Percentiles rank a stretch among this genome's conserved stretches.
phyloP scores from a whole-genome alignment of 495 filamentous ascomycete genomes.

The Recurvomyces mirabilis region DNA sequence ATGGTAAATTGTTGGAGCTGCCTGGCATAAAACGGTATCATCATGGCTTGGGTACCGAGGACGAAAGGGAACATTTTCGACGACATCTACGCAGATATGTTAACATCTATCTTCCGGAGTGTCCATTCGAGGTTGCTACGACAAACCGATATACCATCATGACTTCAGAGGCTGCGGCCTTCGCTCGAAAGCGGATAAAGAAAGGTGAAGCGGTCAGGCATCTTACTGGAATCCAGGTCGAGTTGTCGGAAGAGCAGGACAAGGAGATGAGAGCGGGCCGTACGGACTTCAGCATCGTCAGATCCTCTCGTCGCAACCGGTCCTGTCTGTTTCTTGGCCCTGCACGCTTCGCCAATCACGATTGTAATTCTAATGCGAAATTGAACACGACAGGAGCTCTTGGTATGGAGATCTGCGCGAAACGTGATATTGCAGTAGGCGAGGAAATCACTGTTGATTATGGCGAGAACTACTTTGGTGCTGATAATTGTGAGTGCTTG shows the following conservation, averaged over 20 bases:
- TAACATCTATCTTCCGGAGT: slow-evolving; percentile 83
- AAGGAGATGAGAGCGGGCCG: slow-evolving; percentile 64
- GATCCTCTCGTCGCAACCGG: slow-evolving; percentile 79
- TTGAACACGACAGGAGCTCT: slow-evolving; percentile 70
- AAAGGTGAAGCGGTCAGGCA: slow-evolving; percentile 83
- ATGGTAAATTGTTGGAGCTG: no score
- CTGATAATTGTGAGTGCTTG: slow-evolving; percentile 88
- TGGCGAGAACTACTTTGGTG: slow-evolving; percentile 91
- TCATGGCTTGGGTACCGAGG: slow-evolving; percentile 51
- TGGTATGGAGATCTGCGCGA: slow-evolving; percentile 77
- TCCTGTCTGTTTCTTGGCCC: slow-evolving; percentile 87
- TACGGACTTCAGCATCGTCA: slow-evolving; percentile 92
- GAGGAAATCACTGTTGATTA: slow-evolving; percentile 96
- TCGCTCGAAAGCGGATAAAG: slow-evolving; percentile 65
- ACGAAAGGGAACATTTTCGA: slow-evolving; percentile 79
- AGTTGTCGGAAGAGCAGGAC: slow-evolving; percentile 84
- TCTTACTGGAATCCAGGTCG: slow-evolving; percentile 75
- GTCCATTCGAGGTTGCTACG: slow-evolving; percentile 83
- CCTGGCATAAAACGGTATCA: no score
- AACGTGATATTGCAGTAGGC: slow-evolving; percentile 67
- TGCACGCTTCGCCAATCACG: slow-evolving; percentile 93
- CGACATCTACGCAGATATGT: slow-evolving; percentile 84
- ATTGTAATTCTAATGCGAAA: slow-evolving; percentile 85
- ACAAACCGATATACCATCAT: slow-evolving; percentile 94
- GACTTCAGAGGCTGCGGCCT: slow-evolving; percentile 75